phyloP scores from a whole-genome alignment of 306 rosid genomes.

The Betula pendula region DNA sequence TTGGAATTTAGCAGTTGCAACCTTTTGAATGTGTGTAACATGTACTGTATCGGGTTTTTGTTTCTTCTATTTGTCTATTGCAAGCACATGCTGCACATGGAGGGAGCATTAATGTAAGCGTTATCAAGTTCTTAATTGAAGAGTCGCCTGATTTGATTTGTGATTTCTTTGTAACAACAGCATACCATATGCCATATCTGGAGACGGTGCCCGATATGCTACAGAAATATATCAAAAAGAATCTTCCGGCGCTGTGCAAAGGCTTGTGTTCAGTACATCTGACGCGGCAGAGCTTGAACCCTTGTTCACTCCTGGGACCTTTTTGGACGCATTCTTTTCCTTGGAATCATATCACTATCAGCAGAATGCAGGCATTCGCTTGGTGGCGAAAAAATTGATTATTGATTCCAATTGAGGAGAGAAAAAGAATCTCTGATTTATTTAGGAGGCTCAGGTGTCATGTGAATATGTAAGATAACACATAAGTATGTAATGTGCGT shows the following conservation, averaged over 20 bases:
- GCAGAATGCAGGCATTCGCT: slow-evolving; percentile 79
- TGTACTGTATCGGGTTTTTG: neutral
- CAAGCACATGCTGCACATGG: too few relatives aligned
- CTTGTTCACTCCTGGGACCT: slow-evolving; percentile 61
- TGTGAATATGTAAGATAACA: slow-evolving; percentile 6
- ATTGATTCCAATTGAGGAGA: slow-evolving; percentile 49
- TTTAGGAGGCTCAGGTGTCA: slow-evolving; percentile 9
- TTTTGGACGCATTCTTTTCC: slow-evolving; percentile 77
- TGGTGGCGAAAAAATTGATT: slow-evolving; percentile 79
- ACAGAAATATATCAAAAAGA: slow-evolving; percentile 87
- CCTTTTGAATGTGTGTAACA: neutral
- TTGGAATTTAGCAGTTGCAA: neutral
- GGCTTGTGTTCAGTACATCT: slow-evolving; percentile 63
- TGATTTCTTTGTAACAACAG: slow-evolving; percentile 40
- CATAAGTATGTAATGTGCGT: too few relatives aligned
- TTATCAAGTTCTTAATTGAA: neutral
- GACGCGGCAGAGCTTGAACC: slow-evolving; percentile 68
- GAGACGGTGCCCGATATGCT: slow-evolving; percentile 48
- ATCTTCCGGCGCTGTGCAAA: slow-evolving; percentile 55
- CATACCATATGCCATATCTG: slow-evolving; percentile 53
- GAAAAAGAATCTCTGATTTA: slow-evolving; percentile 13
- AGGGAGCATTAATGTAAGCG: neutral
- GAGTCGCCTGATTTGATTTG: neutral
- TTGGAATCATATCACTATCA: slow-evolving; percentile 75
- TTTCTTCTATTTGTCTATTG: neutral